Conservation (phyloP, 2,329 filamentous ascomycete species). For the Chaetothyriales sp. region DNA sequence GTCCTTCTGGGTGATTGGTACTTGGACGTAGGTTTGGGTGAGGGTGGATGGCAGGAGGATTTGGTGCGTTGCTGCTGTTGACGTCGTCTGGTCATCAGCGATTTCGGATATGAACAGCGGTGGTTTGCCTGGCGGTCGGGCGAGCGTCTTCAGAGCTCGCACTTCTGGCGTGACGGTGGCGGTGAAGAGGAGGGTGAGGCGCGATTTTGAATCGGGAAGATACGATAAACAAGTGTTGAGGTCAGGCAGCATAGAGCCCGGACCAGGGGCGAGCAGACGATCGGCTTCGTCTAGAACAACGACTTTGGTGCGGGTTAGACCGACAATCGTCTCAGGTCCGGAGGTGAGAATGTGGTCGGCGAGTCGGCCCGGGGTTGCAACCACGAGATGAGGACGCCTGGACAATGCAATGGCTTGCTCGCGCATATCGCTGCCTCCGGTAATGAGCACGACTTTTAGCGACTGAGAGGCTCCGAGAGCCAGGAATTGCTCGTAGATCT, state of each 20-base stretch:
- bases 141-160: slow-evolving; percentile 66
- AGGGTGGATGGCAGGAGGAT: slow-evolving; percentile 60
- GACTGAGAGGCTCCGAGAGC: slow-evolving; percentile 80
- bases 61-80: slow-evolving; percentile 35
- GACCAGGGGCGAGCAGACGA: slow-evolving; percentile 59
- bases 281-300: slow-evolving; percentile 96
- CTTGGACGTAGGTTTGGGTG: slow-evolving; percentile 70
- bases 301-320: slow-evolving; percentile 63
- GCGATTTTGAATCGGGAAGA: slow-evolving; percentile 59
- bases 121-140: slow-evolving; percentile 52
- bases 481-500: slow-evolving; percentile 93
- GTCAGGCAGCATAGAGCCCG: slow-evolving; percentile 86
- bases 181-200: slow-evolving; percentile 93
- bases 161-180: slow-evolving; percentile 92
- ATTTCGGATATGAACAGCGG: slow-evolving; percentile 85
- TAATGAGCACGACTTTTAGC: slow-evolving; percentile 78
- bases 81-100: slow-evolving; percentile 73
- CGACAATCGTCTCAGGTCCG: slow-evolving; percentile 77
- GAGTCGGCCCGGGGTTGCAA: slow-evolving; percentile 83
- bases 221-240: slow-evolving; percentile 76
- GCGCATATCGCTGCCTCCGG: slow-evolving; percentile 85
- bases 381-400: slow-evolving; percentile 74
- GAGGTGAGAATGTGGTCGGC: slow-evolving; percentile 89
- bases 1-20: slow-evolving; percentile 84
- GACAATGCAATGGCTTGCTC: slow-evolving; percentile 74